These are phyloP conservation scores for Dentipellis fragilis DNA, from an alignment of 768 basidiomycete genomes.

Conservation along the genomic window DNA sequence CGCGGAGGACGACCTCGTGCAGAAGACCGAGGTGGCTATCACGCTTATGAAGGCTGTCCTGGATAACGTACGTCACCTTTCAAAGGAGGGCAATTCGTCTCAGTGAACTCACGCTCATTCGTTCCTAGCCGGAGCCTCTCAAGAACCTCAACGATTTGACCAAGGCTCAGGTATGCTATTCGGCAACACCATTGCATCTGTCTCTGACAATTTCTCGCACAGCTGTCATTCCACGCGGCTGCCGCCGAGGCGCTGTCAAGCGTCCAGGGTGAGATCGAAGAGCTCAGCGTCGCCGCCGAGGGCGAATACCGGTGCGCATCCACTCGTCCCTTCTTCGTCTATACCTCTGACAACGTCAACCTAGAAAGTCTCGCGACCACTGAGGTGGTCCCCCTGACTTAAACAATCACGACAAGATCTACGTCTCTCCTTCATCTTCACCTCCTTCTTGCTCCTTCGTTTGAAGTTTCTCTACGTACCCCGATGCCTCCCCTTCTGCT, in stretches of 20 bases:
- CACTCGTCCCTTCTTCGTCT: background rate
- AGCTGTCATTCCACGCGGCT: slow-evolving; percentile 64
- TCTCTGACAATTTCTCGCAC: background rate
- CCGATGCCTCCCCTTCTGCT: background rate
- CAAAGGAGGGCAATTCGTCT: no score
- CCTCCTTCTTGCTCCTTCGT: background rate
- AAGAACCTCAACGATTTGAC: slow-evolving; percentile 88
- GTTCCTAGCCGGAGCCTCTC: slow-evolving; percentile 78
- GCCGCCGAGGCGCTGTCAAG: slow-evolving; percentile 76
- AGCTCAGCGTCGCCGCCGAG: slow-evolving; percentile 86
- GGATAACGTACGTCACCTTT: slow-evolving; percentile 68
- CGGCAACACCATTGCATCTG: background rate
- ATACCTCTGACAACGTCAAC: slow-evolving; percentile 2
- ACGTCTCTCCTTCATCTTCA: background rate
- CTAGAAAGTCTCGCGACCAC: slow-evolving; percentile 85
- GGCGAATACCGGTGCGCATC: slow-evolving; percentile 75
- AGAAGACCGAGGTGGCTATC: slow-evolving; percentile 96
- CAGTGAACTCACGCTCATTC: no score
- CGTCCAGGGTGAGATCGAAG: slow-evolving; percentile 88
- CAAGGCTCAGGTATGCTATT: slow-evolving; percentile 65
- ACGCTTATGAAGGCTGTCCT: slow-evolving; percentile 97
- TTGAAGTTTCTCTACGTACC: background rate
- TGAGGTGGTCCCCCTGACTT: slow-evolving; percentile 40
- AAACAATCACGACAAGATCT: background rate
- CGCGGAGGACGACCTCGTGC: slow-evolving; percentile 91